Base-by-base conservation (phyloP, 2,329 filamentous ascomycete species). In the Colletotrichum karsti region DNA sequence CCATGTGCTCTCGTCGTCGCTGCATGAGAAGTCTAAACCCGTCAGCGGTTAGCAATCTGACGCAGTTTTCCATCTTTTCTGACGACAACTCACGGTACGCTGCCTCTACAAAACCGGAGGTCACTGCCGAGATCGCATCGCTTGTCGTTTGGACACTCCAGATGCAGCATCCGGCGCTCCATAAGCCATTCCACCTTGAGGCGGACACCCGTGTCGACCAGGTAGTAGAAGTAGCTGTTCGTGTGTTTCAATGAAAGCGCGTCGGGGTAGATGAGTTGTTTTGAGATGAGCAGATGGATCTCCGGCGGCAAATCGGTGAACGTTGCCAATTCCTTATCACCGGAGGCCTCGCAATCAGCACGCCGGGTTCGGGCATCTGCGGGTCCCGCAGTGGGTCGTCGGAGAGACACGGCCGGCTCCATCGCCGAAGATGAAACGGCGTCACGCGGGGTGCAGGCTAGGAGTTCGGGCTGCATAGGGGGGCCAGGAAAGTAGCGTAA, bases 141-240 rank as follows among this genome's bases (percentile, higher is more conserved):
- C 60, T 78, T 78, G 69, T 88, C 81, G 62, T 88, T 89, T 5
- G 90, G 91, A 72, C 90, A 91, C 71, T 92, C 87, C 8, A 93
- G 84, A 65, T 91, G 88, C 37, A 90, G 81, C 50, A 81, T 85
- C 18, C 89, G 85, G 12, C 91, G 85, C 72, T 91, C 84, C 66
- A 93, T 82, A 5, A 93, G 82, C 91, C 91, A 93, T 64, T 87
- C 85, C 12, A 93, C 85, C 75, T 93, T 92, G 48, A 92, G 81
- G 28, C 83, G 77, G 30, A 93, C 81, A 37, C 89, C 90, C 1
- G 91, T 93, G 75, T 90, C 85, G 69, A 93, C 89, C 2, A 92
- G 78, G 53, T 77, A 73, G 79, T 90, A 90, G 76, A 93, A 90
- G 74, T 91, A 84, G 65, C 85, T 84, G 74, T 81, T 89, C 20